Evolutionary conservation across 129 eudicot species (phyloP).

Genomic region (Artemisia tridentata): DNA sequence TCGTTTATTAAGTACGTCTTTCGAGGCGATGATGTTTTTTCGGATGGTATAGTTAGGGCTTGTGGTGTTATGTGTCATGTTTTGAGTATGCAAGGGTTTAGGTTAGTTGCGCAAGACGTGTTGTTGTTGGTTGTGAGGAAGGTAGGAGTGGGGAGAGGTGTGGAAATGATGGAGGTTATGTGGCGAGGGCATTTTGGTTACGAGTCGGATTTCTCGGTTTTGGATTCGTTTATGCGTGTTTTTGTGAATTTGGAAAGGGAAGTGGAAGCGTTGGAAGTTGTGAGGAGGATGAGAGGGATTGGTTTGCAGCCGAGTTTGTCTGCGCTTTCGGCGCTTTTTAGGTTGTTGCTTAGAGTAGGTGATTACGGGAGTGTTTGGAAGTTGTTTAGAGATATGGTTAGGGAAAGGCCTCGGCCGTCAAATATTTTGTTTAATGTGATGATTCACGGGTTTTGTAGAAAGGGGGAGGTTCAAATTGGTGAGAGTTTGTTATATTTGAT

Average conservation of each 20-base stretch:
- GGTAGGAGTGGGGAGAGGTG: slow-evolving; percentile 51
- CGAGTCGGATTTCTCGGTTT: slow-evolving; percentile 67
- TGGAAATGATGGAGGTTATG: slow-evolving; percentile 51
- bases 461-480: slow-evolving; percentile 46
- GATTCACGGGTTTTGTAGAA: slow-evolving; percentile 80
- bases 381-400: slow-evolving; percentile 73
- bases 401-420: slow-evolving; percentile 61
- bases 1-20: slow-evolving; percentile 63
- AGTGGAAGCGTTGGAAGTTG: slow-evolving; percentile 49
- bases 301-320: slow-evolving; percentile 63
- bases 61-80: slow-evolving; percentile 61
- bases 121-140: slow-evolving; percentile 55
- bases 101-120: slow-evolving; percentile 71
- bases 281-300: slow-evolving; percentile 56
- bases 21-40: slow-evolving; percentile 25
- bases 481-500: slow-evolving; percentile 68
- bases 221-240: slow-evolving; percentile 79
- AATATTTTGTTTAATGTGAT: slow-evolving; percentile 50
- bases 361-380: slow-evolving; percentile 87
- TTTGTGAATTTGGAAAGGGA: slow-evolving; percentile 55
- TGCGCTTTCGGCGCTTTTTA: slow-evolving; percentile 48
- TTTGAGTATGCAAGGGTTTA: slow-evolving; percentile 41
- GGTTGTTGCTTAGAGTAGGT: slow-evolving; percentile 65
- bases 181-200: slow-evolving; percentile 55
- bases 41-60: slow-evolving; percentile 35